A percentile compares a stretch with the other conserved stretches of the same genome.
Conservation (phyloP, 306 rosid genomes). For the Trifolium subterraneum region DNA sequence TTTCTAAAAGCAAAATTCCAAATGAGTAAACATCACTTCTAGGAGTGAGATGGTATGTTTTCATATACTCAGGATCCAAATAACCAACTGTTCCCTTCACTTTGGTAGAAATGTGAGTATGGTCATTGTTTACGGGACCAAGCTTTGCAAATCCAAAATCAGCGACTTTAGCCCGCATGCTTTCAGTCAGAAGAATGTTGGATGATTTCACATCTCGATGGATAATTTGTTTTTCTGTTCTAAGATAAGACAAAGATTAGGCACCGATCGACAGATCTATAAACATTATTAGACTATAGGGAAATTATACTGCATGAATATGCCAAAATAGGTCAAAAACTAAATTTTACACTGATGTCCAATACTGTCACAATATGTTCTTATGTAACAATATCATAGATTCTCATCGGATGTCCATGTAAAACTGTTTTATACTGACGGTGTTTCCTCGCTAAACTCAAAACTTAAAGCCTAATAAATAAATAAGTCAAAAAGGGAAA, state of each 20-base stretch:
- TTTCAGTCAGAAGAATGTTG: conserved; percentile 96
- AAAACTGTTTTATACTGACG: too few species aligned
- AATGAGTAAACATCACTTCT: conserved; percentile 98
- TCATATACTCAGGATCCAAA: conserved; percentile 98
- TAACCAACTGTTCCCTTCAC: conserved; percentile 99
- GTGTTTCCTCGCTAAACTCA: too few species aligned
- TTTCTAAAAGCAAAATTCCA: conserved; percentile 88
- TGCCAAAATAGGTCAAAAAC: conserved; percentile 19
- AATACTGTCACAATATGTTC: too few species aligned
- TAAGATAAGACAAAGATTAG: conserved; percentile 44
- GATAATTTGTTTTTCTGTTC: conserved; percentile 88
- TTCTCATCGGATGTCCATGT: too few species aligned
- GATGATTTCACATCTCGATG: conserved; percentile 97
- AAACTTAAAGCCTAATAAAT: background rate
- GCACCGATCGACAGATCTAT: conserved; percentile 27
- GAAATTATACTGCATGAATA: conserved; percentile 20
- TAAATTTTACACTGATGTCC: too few species aligned
- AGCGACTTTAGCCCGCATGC: conserved; percentile 96
- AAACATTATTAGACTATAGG: conserved; percentile 21
- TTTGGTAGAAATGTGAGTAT: conserved; percentile 93
- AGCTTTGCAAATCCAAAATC: conserved; percentile 98
- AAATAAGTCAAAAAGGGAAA: background rate
- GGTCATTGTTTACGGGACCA: conserved; percentile 73
- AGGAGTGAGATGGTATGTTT: conserved; percentile 88
- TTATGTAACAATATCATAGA: too few species aligned